Evolutionary conservation across 805 yeast species (phyloP).

Genomic region (Nakazawaea wyomingensis): DNA sequence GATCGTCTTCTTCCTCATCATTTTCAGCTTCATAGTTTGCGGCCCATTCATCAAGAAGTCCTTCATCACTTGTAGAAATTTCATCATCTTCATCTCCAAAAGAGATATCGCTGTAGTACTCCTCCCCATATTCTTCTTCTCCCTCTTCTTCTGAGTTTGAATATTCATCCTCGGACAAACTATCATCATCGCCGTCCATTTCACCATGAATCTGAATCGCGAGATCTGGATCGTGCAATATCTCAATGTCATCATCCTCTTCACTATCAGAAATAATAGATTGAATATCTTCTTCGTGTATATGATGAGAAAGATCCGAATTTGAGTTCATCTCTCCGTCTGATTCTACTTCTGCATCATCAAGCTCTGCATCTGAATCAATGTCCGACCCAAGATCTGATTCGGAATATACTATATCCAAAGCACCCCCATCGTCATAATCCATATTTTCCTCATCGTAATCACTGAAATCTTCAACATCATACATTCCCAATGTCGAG

Average conservation of each 20-base stretch:
- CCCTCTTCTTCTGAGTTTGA: conserved; percentile 12
- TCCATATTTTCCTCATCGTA: conserved; percentile 41
- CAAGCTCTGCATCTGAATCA: conserved; percentile 19
- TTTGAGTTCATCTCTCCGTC: conserved; percentile 18
- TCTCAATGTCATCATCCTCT: conserved; percentile 16
- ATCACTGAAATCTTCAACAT: conserved; percentile 65
- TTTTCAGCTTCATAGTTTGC: conserved; percentile 22
- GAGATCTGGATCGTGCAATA: conserved; percentile 10
- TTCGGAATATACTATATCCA: conserved; percentile 29
- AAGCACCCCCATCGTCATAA: conserved; percentile 17
- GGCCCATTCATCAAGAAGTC: conserved; percentile 18
- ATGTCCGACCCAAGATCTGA: conserved; percentile 26
- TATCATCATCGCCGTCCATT: conserved; percentile 19
- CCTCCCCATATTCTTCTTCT: conserved; percentile 16
- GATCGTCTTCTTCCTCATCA: conserved; percentile 26
- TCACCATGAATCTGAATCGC: conserved; percentile 18
- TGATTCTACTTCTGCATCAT: conserved; percentile 20
- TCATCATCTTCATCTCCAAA: conserved; percentile 19
- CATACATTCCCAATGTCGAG: conserved; percentile 93
- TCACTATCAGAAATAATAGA: conserved; percentile 17
- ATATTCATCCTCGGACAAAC: conserved; percentile 22
- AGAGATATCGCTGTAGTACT: conserved; percentile 18
- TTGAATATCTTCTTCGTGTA: conserved; percentile 18
- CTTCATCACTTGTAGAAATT: conserved; percentile 18
- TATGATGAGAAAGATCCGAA: conserved; percentile 9